Base-by-base conservation (phyloP, 805 yeast genomes). In the Wickerhamomyces chambardii region DNA sequence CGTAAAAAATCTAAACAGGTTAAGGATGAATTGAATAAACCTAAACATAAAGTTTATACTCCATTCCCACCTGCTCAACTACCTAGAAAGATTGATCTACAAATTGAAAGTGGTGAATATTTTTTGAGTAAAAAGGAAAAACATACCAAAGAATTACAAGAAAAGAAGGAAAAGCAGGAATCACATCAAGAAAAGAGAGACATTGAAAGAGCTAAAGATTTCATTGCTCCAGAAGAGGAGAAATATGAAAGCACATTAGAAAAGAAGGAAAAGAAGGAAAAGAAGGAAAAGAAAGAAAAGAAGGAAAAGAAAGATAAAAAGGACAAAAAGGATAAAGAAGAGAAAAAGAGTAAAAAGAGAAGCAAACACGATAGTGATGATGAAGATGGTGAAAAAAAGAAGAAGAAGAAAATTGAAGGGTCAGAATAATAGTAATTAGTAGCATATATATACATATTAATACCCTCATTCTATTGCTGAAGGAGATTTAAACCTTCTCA, bases 61-160 rank as follows among this genome's bases (percentile, higher is more conserved):
- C 97, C 98, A 55, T 92, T 92, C 87, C 98, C 98, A 65, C 97
- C 98, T 49, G 84, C 85, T 35, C 98, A 85, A 63, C 75, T 77
- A 46, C 98, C 97, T 54, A 82, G 97, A 69, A 89, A 92, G 84
- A 70, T 92, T 61, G 98, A 92, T 74, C 66, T 89, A 57, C 95
- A 87, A 66, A 87, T 92, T 61, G 98, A 92, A 61, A 79, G 94
- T 67, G 98, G 98, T 75, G 98, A 92, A 61, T 92, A 86, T 64
- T 92, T 92, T 75, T 69, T 92, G 64, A 84, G 86, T 41, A 83
- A 85, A 66, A 75, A 68, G 50, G 95, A 89, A 51, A 86, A 85
- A 67, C 80, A 75, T 40, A 63, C 67, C 45, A 78, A 74, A 58
- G 76, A 77, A 44, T 64, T 80, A 42, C 79, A 77, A 38, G 89